Evolutionary conservation across 1,139 yeast species (phyloP), one percentile per base, ranked within the genome.

Genomic region (Kazachstania sp.): DNA sequence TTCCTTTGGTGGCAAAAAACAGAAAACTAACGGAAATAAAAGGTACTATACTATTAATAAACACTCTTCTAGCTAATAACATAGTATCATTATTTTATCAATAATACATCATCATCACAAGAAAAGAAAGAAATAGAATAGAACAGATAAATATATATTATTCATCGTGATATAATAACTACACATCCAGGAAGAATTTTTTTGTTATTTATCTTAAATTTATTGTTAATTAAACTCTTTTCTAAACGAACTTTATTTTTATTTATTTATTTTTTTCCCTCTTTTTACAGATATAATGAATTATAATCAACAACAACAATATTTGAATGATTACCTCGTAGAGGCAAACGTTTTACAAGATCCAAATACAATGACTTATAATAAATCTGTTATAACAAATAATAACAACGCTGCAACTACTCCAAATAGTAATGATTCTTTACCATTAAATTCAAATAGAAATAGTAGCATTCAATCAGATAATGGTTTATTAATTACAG

Each of bases 241-340:
- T n/a, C n/a, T n/a, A n/a, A n/a, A n/a, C n/a, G n/a, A n/a, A 23
- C 6, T 23, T 23, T 13, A 32, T 15, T 32, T 3, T n/a, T 32
- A 9, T 15, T 32, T 32, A 15, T 9, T 15, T 16, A 32, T 12
- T 12, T 9, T 30, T 32, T n/a, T 32, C n/a, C 34, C 34, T 31
- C 12, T 15, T 15, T 15, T 15, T 7, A 23, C 6, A 23, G 28
- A 23, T 23, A 23, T 28, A 26, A 42, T 42, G 44, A 42, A 36
- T 20, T 20, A 23, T 13, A 34, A 37, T 34, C 36, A 35, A 13
- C 35, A 36, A 23, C 28, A 23, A 23, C 44, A 43, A 34, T 39
- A 39, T 31, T 28, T 39, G 35, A 39, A 39, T 23, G 42, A 39
- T n/a, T 39, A 39, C 35, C 35, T 39, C 35, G 42, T 19, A n/a